Evolutionary conservation across 768 basidiomycete species (phyloP), one percentile per base, ranked within the genome.

Genomic region (Butyriboletus loyo): DNA sequence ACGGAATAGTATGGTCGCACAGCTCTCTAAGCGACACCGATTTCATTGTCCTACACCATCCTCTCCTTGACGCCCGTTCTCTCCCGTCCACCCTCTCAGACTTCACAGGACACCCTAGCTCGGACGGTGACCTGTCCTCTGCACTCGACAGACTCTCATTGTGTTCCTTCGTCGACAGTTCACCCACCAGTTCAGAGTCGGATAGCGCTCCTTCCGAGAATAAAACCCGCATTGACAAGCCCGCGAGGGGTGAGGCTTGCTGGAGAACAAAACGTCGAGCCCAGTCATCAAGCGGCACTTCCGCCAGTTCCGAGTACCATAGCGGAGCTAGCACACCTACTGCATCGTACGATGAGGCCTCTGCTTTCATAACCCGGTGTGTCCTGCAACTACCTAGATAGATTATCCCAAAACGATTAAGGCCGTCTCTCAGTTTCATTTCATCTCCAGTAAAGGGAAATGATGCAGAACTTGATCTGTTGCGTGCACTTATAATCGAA

Each of bases 401-500:
- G 30, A 28, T 17, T 13, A 15, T 35, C 31, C 31, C 31, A 24
- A 42, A 34, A 9, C 39, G 24, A 49, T 46, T 46, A 24, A 38
- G 14, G 3, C 13, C 25, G n/a, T 35, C 45, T 45, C 40, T 47
- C 30, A 68, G 68, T 35, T 58, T 61, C 35, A 53, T 71, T 41
- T 57, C 60, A n/a, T 47, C 49, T 24, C 64, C 66, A 19, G 43
- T 46, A 22, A 50, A 54, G 30, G 55, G 52, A 25, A 50, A 47
- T 0, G 54, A 42, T 19, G 19, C 50, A 24, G 74, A 81, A 35
- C 78, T 91, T 32, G 75, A 78, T 7, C 73, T 91, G 35, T 74
- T 90, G 7, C 89, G 89, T 52, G 83, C 87, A 0, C 78, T 91
- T 53, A 83, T 89, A 58, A 74, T 90, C 54, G 89, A 91, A 69